Percentiles rank a stretch among this genome's conserved stretches.
Evolutionary conservation across 306 rosid genomes (phyloP).

Genomic region (Vigna hirtella): DNA sequence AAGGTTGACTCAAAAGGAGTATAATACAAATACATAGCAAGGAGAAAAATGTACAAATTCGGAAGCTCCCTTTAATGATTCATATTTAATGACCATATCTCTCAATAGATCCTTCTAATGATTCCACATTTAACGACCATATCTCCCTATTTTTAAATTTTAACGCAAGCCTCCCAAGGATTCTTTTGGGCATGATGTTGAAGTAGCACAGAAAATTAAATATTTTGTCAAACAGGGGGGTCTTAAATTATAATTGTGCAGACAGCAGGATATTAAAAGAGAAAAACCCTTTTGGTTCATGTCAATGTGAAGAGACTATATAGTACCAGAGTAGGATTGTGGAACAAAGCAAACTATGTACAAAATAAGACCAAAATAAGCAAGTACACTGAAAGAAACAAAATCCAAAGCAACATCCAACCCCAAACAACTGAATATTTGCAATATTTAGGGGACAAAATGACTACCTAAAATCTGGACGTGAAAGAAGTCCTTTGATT

Average conservation of each 20-base stretch:
- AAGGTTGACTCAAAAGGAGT: neutral
- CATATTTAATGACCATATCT: neutral
- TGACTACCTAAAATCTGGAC: conserved; percentile 78
- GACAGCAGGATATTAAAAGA: conserved; percentile 10
- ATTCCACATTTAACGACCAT: neutral
- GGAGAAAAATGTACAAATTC: neutral
- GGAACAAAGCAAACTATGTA: neutral
- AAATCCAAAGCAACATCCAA: conserved; percentile 29
- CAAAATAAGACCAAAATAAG: neutral
- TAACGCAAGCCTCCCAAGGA: neutral
- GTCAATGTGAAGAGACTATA: conserved; percentile 18
- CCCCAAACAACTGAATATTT: conserved; percentile 16
- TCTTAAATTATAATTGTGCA: neutral
- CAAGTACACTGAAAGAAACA: neutral
- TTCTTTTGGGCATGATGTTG: neutral
- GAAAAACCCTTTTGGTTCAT: conserved; percentile 11
- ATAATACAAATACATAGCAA: neutral
- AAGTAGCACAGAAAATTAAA: conserved; percentile 12
- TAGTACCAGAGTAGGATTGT: neutral
- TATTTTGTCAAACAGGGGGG: conserved; percentile 6
- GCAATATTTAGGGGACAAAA: conserved; percentile 29
- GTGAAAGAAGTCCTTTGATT: conserved; percentile 75
- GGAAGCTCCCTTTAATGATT: neutral
- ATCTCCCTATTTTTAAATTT: neutral
- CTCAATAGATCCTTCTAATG: neutral